Conservation (phyloP, 352 stramenopile genomes). For the Halophytophthora polymorphica region DNA sequence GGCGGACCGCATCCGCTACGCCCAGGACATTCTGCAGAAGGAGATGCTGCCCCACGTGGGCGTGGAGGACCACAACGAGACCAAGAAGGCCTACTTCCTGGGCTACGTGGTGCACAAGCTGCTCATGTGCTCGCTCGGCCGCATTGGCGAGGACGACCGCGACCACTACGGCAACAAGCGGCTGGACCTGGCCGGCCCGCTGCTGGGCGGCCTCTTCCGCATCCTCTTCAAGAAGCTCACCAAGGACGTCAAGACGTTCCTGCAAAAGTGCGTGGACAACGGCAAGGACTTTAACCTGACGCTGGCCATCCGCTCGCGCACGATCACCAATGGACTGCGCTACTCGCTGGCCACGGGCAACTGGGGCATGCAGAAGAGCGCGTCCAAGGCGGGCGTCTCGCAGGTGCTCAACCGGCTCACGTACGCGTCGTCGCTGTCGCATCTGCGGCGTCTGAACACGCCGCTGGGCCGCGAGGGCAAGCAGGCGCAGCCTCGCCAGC, state of each 20-base stretch:
- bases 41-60: slow-evolving; percentile 99
- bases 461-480: slow-evolving; percentile 98
- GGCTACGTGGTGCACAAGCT: slow-evolving; percentile 99
- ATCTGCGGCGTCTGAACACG: slow-evolving; percentile 98
- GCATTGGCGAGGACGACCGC: slow-evolving; percentile 97
- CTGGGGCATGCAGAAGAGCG: slow-evolving; percentile 95
- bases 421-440: slow-evolving; percentile 98
- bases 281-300: slow-evolving; percentile 97
- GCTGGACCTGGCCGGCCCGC: slow-evolving; percentile 97
- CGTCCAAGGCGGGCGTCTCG: slow-evolving; percentile 97
- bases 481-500: slow-evolving; percentile 97
- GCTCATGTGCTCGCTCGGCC: slow-evolving; percentile 97
- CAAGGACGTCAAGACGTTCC: slow-evolving; percentile 96
- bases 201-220: slow-evolving; percentile 97
- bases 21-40: slow-evolving; percentile 98
- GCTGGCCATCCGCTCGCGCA: slow-evolving; percentile 96
- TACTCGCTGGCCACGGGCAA: slow-evolving; percentile 99
- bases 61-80: slow-evolving; percentile 97
- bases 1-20: slow-evolving; percentile 98
- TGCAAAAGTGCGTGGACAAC: slow-evolving; percentile 91
- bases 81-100: slow-evolving; percentile 97
- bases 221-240: slow-evolving; percentile 98
- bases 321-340: slow-evolving; percentile 97
- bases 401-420: slow-evolving; percentile 99
- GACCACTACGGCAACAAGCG: slow-evolving; percentile 99